A percentile compares a stretch with the other conserved stretches of the same genome.
Conservation (phyloP, 495 filamentous ascomycete species). For the Hypoxylon cercidicola region DNA sequence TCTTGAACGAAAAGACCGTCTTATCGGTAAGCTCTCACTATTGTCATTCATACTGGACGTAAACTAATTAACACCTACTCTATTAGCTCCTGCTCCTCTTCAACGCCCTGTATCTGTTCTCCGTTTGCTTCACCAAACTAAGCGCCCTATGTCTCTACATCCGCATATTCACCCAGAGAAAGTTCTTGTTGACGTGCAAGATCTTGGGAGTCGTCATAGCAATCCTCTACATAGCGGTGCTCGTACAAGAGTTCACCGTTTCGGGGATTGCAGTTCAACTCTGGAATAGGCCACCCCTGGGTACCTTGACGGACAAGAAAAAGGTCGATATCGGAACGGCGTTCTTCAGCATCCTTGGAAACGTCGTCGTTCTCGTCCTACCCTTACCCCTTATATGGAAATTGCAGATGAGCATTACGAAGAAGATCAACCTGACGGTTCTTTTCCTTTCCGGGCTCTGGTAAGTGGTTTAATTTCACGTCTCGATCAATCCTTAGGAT, state of each 20-base stretch:
- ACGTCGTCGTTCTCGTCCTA: slow-evolving; percentile 51
- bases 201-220: slow-evolving; percentile 41
- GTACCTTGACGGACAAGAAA: not conserved
- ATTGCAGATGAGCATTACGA: slow-evolving; percentile 45
- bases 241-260: slow-evolving; percentile 15
- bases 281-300: slow-evolving; percentile 37
- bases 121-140: slow-evolving; percentile 48
- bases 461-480: slow-evolving; percentile 34
- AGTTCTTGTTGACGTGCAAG: slow-evolving; percentile 17
- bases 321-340: slow-evolving; percentile 39
- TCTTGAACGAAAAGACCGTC: not conserved
- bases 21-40: slow-evolving; percentile 19
- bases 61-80: not conserved
- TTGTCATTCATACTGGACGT: too few relatives aligned
- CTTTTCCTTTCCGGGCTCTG: slow-evolving; percentile 52
- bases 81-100: slow-evolving; percentile 27
- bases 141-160: slow-evolving; percentile 54
- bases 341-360: slow-evolving; percentile 46
- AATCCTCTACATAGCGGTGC: slow-evolving; percentile 13
- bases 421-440: slow-evolving; percentile 48
- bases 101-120: slow-evolving; percentile 13
- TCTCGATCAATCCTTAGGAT: not conserved
- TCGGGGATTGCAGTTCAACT: slow-evolving; percentile 43
- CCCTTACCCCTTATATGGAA: slow-evolving; percentile 53
- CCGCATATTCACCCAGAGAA: slow-evolving; percentile 46